phyloP scores from a whole-genome alignment of 106 monocot genomes.

The Chionographis japonica region DNA sequence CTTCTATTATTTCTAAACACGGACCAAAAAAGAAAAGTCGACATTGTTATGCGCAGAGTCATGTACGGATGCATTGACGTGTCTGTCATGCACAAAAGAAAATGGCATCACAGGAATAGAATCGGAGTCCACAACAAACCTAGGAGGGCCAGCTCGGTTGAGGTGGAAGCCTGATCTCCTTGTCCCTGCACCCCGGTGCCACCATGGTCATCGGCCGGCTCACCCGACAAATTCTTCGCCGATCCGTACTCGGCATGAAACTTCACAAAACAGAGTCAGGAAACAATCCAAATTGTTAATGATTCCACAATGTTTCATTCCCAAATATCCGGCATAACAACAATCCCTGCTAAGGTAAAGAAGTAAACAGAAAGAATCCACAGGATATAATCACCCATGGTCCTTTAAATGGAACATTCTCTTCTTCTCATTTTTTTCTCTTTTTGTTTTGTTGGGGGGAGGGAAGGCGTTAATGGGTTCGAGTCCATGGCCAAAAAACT shows the following conservation, averaged over 20 bases:
- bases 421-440: no score
- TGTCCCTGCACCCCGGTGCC: conserved; percentile 15
- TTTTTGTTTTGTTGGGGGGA: no score
- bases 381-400: no score
- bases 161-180: conserved; percentile 26
- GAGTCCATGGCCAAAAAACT: no score
- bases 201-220: conserved; percentile 22
- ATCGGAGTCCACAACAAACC: conserved; percentile 23
- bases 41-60: no score
- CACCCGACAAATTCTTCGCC: conserved; percentile 39
- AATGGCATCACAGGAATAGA: not conserved
- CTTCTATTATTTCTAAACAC: no score
- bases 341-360: not conserved
- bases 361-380: not conserved
- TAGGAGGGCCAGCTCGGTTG: conserved; percentile 52
- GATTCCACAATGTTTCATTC: not conserved
- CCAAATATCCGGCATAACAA: not conserved
- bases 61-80: no score
- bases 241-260: conserved; percentile 72
- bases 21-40: not conserved
- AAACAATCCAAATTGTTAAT: not conserved
- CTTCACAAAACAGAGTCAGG: conserved; percentile 22
- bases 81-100: no score
- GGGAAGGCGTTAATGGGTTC: no score
- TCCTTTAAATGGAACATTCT: no score